These are phyloP conservation scores for Pestalotiopsis fici DNA, from an alignment of 2,329 filamentous ascomycete species.

Conservation along the genomic window DNA sequence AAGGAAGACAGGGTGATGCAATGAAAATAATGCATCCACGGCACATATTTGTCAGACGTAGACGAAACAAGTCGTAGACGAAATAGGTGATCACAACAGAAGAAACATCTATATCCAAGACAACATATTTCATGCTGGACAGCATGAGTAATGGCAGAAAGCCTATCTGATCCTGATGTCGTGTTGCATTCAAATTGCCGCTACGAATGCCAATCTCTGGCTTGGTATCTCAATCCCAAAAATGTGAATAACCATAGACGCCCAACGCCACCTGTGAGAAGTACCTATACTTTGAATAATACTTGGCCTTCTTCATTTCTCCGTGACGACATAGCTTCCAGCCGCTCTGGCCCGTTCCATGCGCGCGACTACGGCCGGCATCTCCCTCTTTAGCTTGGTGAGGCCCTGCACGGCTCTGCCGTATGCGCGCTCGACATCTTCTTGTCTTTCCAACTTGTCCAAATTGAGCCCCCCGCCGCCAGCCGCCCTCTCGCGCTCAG, in stretches of 20 bases:
- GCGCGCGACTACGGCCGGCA: constrained; percentile 63
- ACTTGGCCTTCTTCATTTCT: constrained; percentile 26
- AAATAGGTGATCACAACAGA: background rate
- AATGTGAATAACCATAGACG: background rate
- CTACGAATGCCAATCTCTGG: background rate
- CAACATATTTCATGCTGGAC: background rate
- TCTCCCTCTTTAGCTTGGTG: constrained; percentile 55
- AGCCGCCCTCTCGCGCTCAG: constrained; percentile 19
- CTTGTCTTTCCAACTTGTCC: constrained; percentile 44
- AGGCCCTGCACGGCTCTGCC: constrained; percentile 50
- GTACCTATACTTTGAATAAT: background rate
- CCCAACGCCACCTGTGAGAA: constrained; percentile 15
- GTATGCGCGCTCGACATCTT: constrained; percentile 47
- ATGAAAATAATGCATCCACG: background rate
- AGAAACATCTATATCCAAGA: background rate
- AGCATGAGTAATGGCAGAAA: background rate
- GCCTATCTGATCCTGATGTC: background rate
- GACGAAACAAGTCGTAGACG: background rate
- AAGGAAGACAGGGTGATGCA: background rate
- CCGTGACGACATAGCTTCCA: constrained; percentile 57
- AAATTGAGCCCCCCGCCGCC: constrained; percentile 26
- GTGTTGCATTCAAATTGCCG: background rate
- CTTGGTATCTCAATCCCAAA: background rate
- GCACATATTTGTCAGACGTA: background rate
- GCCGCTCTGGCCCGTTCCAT: constrained; percentile 66